Conservation (phyloP, 345 rosid species). For the Citrus sinensis region DVS_A1.0 CM039167.1:6011501-6012000, state of each 20-base stretch:
- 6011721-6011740: not conserved
- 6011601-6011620: not conserved
- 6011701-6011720: not conserved
- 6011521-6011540: slow-evolving; percentile 73
- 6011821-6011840: slow-evolving; percentile 92
- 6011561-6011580: not conserved
- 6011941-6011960: slow-evolving; percentile 52
- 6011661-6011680: not conserved
- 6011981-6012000: slow-evolving; percentile 66
- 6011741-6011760: not conserved
- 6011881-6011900: slow-evolving; percentile 67
- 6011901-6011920: slow-evolving; percentile 84
- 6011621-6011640: not conserved
- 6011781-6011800: not conserved
- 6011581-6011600: not conserved
- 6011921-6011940: slow-evolving; percentile 71
- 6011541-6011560: slow-evolving; percentile 32
- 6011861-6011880: slow-evolving; percentile 90
- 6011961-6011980: slow-evolving; percentile 65
- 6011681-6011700: not conserved
- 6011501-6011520: slow-evolving; percentile 88
- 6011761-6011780: not conserved
- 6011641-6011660: not conserved
- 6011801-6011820: not conserved
- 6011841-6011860: slow-evolving; percentile 78